Conservation (phyloP, 306 rosid genomes). For the Pyrus betulifolia region DNA sequence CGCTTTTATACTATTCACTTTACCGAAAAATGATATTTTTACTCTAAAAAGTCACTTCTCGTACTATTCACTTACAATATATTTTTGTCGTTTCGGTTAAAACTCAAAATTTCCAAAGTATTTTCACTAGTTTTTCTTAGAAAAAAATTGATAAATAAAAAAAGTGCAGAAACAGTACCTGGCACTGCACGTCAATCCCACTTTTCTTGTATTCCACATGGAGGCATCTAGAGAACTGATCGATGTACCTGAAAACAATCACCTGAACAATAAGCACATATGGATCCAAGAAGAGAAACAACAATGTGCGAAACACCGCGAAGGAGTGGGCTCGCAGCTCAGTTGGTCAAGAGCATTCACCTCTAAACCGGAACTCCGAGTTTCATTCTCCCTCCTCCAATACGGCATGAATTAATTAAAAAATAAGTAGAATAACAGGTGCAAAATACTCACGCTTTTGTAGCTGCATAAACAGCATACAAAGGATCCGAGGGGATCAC, state of each 20-base stretch:
- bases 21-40: too few species aligned
- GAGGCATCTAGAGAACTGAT: slow-evolving; percentile 87
- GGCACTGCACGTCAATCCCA: slow-evolving; percentile 98
- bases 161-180: slow-evolving; percentile 45
- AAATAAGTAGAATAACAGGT: neutral
- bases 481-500: slow-evolving; percentile 94
- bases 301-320: too few species aligned
- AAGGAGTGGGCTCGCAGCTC: neutral
- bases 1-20: too few species aligned
- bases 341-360: neutral
- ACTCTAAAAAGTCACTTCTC: too few species aligned
- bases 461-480: slow-evolving; percentile 89
- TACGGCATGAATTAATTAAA: neutral
- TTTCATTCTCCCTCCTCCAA: too few species aligned
- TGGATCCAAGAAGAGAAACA: neutral
- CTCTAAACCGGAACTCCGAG: neutral
- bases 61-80: too few species aligned
- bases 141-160: neutral
- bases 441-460: slow-evolving; percentile 67
- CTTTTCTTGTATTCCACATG: slow-evolving; percentile 91
- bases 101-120: too few species aligned
- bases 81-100: too few species aligned
- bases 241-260: slow-evolving; percentile 59
- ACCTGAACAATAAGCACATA: neutral
- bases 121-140: too few species aligned